Evolutionary conservation across 352 stramenopile species (phyloP), one percentile per base, ranked within the genome.

Genomic region (Phytophthora meadii): DNA sequence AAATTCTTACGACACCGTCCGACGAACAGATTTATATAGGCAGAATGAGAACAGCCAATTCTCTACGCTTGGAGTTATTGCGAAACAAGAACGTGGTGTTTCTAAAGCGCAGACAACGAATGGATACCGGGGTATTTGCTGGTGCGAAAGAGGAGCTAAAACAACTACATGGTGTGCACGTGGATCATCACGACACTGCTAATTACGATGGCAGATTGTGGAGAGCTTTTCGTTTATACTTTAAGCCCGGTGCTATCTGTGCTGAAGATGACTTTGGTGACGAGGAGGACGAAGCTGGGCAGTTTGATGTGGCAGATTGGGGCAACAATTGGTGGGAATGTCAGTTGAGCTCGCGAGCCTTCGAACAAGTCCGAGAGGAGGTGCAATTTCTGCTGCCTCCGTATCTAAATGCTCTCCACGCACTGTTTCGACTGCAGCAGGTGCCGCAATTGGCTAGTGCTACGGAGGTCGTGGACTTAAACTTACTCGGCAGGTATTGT

Each of bases 41-140:
- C 28, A 56, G 44, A 40, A 50, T 47, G 36, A 69, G 48, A 42
- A 84, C 81, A 28, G 85, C 83, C 0, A 94, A 94, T 39, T 69
- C 73, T 1, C 47, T 86, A 22, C 83, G 84, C 1, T 60, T 89
- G n/a, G 59, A 88, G 40, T 64, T 90, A 2, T 60, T 94, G 28
- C 70, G 73, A 17, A 73, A 77, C 15, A 81, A 76, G 12, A 90
- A 87, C 46, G 69, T 78, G 36, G 77, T 94, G 28, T 74, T 92
- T 48, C 59, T 94, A 7, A 88, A 94, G 59, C 70, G 72, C 11
- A 76, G 76, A 7, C 69, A 79, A 27, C 67, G 28, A 4, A 69
- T 61, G 49, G 41, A 65, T n/a, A 42, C 58, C 4, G 50, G 49
- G 17, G 14, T 25, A 0, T 65, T 79, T 47, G 40, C 54, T 5